phyloP scores from a whole-genome alignment of 2,329 filamentous ascomycete species.

The Corinectria fuckeliana region DNA sequence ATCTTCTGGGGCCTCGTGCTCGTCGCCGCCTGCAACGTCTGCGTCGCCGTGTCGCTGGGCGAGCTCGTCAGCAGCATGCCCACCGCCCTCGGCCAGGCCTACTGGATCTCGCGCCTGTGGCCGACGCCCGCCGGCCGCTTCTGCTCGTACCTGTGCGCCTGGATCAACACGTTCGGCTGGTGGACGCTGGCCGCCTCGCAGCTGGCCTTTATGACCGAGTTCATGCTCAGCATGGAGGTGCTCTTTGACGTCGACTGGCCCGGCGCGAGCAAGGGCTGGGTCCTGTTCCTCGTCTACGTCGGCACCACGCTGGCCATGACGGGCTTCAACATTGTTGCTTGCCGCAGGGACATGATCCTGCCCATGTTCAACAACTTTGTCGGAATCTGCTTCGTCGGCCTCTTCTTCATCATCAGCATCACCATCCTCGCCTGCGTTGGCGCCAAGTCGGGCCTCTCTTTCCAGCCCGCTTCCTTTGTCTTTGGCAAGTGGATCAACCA shows the following conservation, averaged over 20 bases:
- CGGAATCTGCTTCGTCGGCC: slow-evolving; percentile 56
- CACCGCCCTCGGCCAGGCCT: slow-evolving; percentile 65
- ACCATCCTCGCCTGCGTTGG: slow-evolving; percentile 60
- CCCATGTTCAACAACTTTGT: slow-evolving; percentile 64
- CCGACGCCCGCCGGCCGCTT: slow-evolving; percentile 53
- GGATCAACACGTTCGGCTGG: slow-evolving; percentile 68
- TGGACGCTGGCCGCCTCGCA: slow-evolving; percentile 62
- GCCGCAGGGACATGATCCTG: slow-evolving; percentile 48
- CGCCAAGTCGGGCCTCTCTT: slow-evolving; percentile 49
- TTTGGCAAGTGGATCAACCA: slow-evolving; percentile 56
- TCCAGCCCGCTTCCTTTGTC: slow-evolving; percentile 58
- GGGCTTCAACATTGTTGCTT: slow-evolving; percentile 57
- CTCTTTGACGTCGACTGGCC: slow-evolving; percentile 58
- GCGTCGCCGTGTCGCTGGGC: slow-evolving; percentile 61
- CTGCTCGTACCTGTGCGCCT: slow-evolving; percentile 62
- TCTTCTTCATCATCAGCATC: slow-evolving; percentile 60
- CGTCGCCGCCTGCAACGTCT: slow-evolving; percentile 59
- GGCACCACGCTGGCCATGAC: slow-evolving; percentile 56
- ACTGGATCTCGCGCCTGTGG: slow-evolving; percentile 54
- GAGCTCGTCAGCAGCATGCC: slow-evolving; percentile 66
- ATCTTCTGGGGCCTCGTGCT: slow-evolving; percentile 63
- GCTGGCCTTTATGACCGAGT: slow-evolving; percentile 64
- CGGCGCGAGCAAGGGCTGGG: slow-evolving; percentile 55
- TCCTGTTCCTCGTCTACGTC: slow-evolving; percentile 62
- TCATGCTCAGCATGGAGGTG: slow-evolving; percentile 62